Evolutionary conservation across 495 filamentous ascomycete genomes (phyloP), one percentile per base, ranked within the genome.

Genomic region (Bacidia rubella): DNA sequence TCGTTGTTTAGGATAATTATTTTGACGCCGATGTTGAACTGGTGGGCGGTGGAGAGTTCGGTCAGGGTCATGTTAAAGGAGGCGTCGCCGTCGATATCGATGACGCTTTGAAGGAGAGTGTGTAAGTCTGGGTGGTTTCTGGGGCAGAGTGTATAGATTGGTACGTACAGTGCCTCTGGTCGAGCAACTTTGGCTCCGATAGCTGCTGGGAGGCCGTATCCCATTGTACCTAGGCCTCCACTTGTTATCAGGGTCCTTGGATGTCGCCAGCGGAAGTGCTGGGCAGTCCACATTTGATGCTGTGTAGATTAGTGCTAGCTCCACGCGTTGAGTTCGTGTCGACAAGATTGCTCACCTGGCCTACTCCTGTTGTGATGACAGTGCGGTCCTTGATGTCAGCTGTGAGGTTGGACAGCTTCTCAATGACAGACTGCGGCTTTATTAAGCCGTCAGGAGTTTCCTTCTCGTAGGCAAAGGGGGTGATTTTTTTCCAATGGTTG

Each of bases 1-100:
- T 95, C 90, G 64, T 97, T 97, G 68, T 96, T 97, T 3, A 97
- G 68, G 40, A 97, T 70, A 55, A 97, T 81, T 47, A 96, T 72
- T 73, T 96, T 96, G 65, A 92, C 80, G 45, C 83, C 87, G 64
- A 95, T 90, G 66, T 90, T 82, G 72, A 95, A 95, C 64, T 96
- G 87, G 15, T 80, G 76, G 20, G 86, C 87, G 0, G 90, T 95
- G n/a, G 79, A 80, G 51, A 97, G 74, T 66, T 96, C 90, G 4
- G 87, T 89, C 45, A 95, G 73, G 22, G 90, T 95, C 90, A 97
- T 97, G 69, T 80, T 80, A 71, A 96, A 94, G n/a, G 87, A 94
- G 25, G 90, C 88, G 65, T 96, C 90, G 50, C 90, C 90, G 63
- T 95, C 90, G 60, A 97, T 90, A 63, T 97, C 88, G 58, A 95